A percentile compares a stretch with the other conserved stretches of the same genome.
These are phyloP conservation scores for Rhodotorula glutinis DNA, from an alignment of 1,284 basidiomycete genomes.

Conservation along the genomic window DNA sequence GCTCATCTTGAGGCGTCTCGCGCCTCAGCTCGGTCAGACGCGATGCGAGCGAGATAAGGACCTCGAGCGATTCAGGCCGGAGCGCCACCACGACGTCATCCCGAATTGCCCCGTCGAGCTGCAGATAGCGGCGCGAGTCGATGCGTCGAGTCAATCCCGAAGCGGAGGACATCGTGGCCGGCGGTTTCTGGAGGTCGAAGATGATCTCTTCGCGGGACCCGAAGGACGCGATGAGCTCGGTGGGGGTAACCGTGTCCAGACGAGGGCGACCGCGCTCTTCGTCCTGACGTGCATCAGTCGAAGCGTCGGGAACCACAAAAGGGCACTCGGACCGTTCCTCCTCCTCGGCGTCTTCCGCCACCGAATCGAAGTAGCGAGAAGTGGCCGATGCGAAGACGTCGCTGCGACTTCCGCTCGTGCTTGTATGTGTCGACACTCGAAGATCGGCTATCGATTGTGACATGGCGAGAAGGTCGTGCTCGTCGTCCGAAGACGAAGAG, in stretches of 20 bases:
- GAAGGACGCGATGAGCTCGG: not conserved
- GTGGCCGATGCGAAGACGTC: conserved; percentile 26
- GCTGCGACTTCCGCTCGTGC: conserved; percentile 36
- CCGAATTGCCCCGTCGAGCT: no score
- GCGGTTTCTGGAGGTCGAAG: not conserved
- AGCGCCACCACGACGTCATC: not conserved
- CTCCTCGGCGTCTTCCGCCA: not conserved
- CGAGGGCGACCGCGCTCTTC: not conserved
- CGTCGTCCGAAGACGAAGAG: conserved; percentile 26
- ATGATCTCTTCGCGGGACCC: not conserved
- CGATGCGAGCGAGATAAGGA: not conserved
- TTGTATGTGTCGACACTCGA: conserved; percentile 37
- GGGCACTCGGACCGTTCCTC: conserved; percentile 8
- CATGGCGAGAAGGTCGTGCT: conserved; percentile 50
- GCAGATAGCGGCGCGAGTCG: no score
- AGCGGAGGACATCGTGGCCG: no score
- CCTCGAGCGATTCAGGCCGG: not conserved
- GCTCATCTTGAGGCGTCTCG: no score
- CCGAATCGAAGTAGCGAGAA: conserved; percentile 14
- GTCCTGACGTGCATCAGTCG: not conserved
- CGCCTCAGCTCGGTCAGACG: no score
- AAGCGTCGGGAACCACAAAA: conserved; percentile 6
- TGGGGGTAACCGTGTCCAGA: not conserved
- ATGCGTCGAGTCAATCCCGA: no score
- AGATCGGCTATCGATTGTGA: conserved; percentile 53